phyloP scores from a whole-genome alignment of 768 basidiomycete genomes.

The Lentinula sp. region DNA sequence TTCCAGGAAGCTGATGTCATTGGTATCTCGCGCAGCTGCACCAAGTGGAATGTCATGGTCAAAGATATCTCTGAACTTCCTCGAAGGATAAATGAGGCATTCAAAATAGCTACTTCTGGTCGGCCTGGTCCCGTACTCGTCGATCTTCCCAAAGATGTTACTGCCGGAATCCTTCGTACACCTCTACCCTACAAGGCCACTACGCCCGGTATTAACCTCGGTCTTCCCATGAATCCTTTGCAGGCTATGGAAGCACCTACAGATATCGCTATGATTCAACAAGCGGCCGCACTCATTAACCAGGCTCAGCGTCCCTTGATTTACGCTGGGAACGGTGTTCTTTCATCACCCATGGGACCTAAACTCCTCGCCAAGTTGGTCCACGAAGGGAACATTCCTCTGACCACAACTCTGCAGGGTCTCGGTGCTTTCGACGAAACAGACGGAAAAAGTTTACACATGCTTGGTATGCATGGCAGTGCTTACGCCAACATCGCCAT shows the following conservation, averaged over 20 bases:
- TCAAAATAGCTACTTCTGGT: conserved; percentile 97
- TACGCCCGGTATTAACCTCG: conserved; percentile 71
- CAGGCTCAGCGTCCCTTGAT: conserved; percentile 86
- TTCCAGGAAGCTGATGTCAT: conserved; percentile 99
- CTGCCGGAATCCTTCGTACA: conserved; percentile 82
- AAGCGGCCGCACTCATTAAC: conserved; percentile 90
- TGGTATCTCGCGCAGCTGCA: conserved; percentile 94
- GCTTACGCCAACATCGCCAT: conserved; percentile 98
- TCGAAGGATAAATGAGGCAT: conserved; percentile 94
- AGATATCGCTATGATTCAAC: conserved; percentile 63
- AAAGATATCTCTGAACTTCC: conserved; percentile 95
- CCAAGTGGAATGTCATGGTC: conserved; percentile 99
- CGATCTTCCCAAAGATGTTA: conserved; percentile 98
- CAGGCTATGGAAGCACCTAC: conserved; percentile 48
- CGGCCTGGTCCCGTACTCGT: conserved; percentile 97
- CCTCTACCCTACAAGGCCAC: conserved; percentile 84
- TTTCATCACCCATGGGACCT: conserved; percentile 78
- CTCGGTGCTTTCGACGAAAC: conserved; percentile 94
- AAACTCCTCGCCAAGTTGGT: conserved; percentile 72
- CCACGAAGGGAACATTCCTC: conserved; percentile 88
- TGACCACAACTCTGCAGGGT: conserved; percentile 94
- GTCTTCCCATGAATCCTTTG: conserved; percentile 71
- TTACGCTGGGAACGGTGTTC: conserved; percentile 89
- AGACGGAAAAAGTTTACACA: conserved; percentile 81
- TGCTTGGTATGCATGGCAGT: conserved; percentile 98